phyloP scores from a whole-genome alignment of 1,284 basidiomycete species.

The Fomitiporia mediterranea region DNA sequence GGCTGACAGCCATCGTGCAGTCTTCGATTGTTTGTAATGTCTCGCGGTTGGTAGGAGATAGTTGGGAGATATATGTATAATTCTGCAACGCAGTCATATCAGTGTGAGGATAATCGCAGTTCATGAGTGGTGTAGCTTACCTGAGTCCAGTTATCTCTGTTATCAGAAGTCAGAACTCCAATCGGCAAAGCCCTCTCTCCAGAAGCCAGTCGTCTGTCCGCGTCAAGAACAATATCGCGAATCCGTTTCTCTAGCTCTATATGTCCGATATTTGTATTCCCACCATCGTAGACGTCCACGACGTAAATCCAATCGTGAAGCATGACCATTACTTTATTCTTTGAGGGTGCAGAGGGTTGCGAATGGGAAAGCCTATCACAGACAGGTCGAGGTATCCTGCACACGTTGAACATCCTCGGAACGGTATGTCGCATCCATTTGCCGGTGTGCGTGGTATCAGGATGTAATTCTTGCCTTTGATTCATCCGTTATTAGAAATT shows the following conservation, averaged over 20 bases:
- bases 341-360: conserved; percentile 31
- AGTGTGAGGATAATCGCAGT: conserved; percentile 21
- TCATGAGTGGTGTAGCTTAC: conserved; percentile 38
- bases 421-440: conserved; percentile 59
- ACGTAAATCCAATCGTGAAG: conserved; percentile 82
- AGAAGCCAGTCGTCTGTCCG: conserved; percentile 42
- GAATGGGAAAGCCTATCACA: conserved; percentile 61
- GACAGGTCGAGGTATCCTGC: conserved; percentile 61
- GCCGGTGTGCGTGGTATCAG: conserved; percentile 50
- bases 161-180: conserved; percentile 75
- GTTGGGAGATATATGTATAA: conserved; percentile 61
- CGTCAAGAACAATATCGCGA: conserved; percentile 68
- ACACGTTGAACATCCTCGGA: conserved; percentile 70
- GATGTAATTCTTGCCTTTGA: conserved; percentile 49
- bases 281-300: conserved; percentile 58
- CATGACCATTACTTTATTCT: conserved; percentile 62
- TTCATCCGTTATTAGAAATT: neutral
- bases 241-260: conserved; percentile 67
- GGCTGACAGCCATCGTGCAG: conserved; percentile 73
- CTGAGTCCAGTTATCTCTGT: conserved; percentile 80
- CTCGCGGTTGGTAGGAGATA: conserved; percentile 61
- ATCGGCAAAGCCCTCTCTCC: conserved; percentile 60
- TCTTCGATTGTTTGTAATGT: conserved; percentile 63
- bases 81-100: conserved; percentile 45
- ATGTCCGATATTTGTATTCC: conserved; percentile 32